A percentile compares a stretch with the other conserved stretches of the same genome.
These are phyloP conservation scores for Trichosporon ovoides DNA, from an alignment of 1,284 basidiomycete genomes.

Conservation along the genomic window DNA sequence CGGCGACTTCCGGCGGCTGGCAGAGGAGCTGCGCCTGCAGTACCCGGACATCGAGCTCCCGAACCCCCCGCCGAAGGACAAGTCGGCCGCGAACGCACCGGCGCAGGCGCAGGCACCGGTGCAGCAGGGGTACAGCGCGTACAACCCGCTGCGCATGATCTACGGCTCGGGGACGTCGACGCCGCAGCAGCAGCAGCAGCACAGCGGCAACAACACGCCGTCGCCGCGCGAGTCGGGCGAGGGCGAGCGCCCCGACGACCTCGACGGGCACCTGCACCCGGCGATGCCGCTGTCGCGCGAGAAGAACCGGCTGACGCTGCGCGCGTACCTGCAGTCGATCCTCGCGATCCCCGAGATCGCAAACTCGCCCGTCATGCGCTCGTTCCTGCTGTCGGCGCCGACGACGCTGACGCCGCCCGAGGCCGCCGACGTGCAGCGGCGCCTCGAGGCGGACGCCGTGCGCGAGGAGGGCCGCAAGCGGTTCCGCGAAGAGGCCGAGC, in stretches of 20 bases:
- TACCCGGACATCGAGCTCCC: constrained; percentile 74
- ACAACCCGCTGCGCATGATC: constrained; percentile 48
- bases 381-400: constrained; percentile 77
- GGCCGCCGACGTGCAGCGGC: constrained; percentile 65
- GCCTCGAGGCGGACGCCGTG: constrained; percentile 85
- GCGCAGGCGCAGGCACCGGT: constrained; percentile 14
- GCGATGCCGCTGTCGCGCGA: constrained; percentile 67
- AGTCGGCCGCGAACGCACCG: constrained; percentile 57
- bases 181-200: constrained; percentile 26
- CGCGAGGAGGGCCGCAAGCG: constrained; percentile 79
- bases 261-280: constrained; percentile 8
- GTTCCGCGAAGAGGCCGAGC: constrained; percentile 82
- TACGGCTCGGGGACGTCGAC: constrained; percentile 44
- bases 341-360: constrained; percentile 69
- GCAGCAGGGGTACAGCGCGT: constrained; percentile 34
- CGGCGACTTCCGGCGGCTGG: constrained; percentile 85
- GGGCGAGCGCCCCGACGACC: neutral
- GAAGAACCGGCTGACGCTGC: constrained; percentile 90
- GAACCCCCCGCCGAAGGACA: constrained; percentile 78
- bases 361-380: constrained; percentile 76
- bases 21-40: constrained; percentile 76
- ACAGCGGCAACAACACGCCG: neutral
- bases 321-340: constrained; percentile 81
- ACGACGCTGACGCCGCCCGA: constrained; percentile 70
- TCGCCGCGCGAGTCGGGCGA: constrained; percentile 5